Evolutionary conservation across 768 basidiomycete species (phyloP), one percentile per base, ranked within the genome.

Genomic region (Coprinopsis cinerea): DNA sequence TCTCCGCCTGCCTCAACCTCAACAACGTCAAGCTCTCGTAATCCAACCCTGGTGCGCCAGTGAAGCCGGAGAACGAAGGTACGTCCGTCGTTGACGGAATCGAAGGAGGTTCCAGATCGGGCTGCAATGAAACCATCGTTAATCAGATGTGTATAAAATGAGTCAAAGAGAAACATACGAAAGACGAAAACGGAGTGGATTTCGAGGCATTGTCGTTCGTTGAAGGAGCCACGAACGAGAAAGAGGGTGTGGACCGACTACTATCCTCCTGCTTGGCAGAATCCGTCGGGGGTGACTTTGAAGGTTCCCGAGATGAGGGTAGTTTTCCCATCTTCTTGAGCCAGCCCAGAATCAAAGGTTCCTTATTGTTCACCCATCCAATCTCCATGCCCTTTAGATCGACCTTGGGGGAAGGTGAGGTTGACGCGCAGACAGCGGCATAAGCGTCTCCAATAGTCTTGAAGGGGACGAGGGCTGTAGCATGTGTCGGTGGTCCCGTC

Each of bases 21-120:
- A 92, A 77, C 28, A 92, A 71, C 0, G 88, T 92, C 52, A 91
- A 59, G 2, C 83, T 79, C 65, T 92, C 90, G 49, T 84, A 92
- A 61, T 91, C 86, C 42, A 91, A 56, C 1, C 76, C 77, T 10
- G 70, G 59, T 18, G 64, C 54, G 17, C 61, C 43, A 2, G 49
- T 18, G 25, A 51, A 51, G 20, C 44, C 39, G 20, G 32, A 26
- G 41, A 46, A 51, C 15, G 49, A 45, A 15, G 52, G 48, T 5
- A 57, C 60, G n/a, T n/a, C n/a, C 39, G n/a, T 52, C 47, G 18
- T 57, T 36, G 17, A 57, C 25, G 23, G 44, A 40, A 10, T 65
- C 49, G 37, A 52, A 46, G 58, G 46, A 37, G 18, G 40, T 9
- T 28, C 62, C 2, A 61, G 51, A 42, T 46, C 47, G 51, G 41